These are phyloP conservation scores for Cucumis melo DNA, from an alignment of 306 rosid genomes.

Conservation along the genomic window DNA sequence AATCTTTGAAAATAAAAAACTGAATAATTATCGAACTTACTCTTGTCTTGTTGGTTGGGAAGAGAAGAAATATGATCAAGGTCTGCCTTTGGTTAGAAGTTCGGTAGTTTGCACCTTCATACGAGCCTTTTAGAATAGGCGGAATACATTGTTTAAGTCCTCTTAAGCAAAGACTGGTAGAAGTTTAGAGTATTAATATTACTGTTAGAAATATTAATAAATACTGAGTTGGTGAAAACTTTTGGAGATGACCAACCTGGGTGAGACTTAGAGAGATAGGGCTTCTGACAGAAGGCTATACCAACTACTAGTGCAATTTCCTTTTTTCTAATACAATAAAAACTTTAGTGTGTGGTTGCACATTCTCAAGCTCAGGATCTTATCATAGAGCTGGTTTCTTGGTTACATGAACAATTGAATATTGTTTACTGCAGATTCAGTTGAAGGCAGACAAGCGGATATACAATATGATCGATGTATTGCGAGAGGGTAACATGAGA, in stretches of 20 bases:
- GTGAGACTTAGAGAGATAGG: not conserved
- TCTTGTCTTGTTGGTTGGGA: too few relatives aligned
- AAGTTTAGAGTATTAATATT: not conserved
- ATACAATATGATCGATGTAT: constrained; percentile 65
- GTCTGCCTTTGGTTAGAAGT: too few relatives aligned
- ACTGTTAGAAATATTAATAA: not conserved
- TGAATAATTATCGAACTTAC: too few relatives aligned
- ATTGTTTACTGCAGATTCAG: constrained; percentile 33
- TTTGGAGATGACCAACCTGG: too few relatives aligned
- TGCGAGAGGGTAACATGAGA: constrained; percentile 73
- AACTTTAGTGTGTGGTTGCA: not conserved
- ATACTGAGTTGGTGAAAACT: not conserved
- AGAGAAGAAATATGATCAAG: too few relatives aligned
- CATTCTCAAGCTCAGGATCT: not conserved
- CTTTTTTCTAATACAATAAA: not conserved
- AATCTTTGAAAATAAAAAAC: too few relatives aligned
- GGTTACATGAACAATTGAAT: not conserved
- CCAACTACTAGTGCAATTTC: not conserved
- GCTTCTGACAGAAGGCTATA: not conserved
- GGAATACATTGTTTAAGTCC: not conserved
- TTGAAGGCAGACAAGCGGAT: constrained; percentile 41
- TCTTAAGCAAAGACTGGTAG: not conserved
- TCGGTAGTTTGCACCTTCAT: too few relatives aligned
- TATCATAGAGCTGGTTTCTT: not conserved
- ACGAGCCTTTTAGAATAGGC: too few relatives aligned